Evolutionary conservation across 2,329 filamentous ascomycete genomes (phyloP).

Genomic region (Coniella lustricola): DNA sequence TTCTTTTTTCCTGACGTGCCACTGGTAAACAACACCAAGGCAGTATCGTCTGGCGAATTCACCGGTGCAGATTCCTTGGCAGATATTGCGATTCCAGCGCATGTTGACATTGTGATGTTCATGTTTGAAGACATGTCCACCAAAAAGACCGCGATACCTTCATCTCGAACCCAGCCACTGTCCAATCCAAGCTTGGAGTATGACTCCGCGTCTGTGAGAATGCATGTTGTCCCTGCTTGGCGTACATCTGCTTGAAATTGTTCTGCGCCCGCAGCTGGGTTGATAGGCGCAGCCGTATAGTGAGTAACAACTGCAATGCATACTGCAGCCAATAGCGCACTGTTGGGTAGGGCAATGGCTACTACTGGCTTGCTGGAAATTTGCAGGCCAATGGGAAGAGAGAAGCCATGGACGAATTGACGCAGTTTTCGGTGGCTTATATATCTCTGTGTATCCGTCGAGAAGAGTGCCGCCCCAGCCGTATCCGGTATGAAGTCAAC

Average conservation of each 20-base stretch:
- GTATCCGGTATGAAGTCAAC: constrained; percentile 12
- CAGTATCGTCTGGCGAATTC: constrained; percentile 58
- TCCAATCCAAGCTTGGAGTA: constrained; percentile 6
- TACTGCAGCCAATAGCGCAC: constrained; percentile 17
- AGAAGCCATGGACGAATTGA: constrained; percentile 5
- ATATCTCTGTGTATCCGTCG: constrained; percentile 1
- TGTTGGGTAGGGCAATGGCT: constrained; percentile 16
- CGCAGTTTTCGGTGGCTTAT: constrained; percentile 9
- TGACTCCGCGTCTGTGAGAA: constrained; percentile 10
- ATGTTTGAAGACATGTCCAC: constrained; percentile 7
- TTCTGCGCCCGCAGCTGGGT: constrained; percentile 13
- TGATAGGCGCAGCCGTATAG: constrained; percentile 17
- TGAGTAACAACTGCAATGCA: constrained; percentile 18
- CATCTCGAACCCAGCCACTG: background rate
- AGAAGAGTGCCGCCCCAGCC: constrained; percentile 2
- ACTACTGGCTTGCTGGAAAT: constrained; percentile 10
- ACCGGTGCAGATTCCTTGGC: background rate
- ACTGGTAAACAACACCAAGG: constrained; percentile 48
- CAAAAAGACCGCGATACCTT: constrained; percentile 7
- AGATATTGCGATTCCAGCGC: background rate
- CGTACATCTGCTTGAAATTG: constrained; percentile 18
- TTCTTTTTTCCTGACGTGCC: constrained; percentile 54
- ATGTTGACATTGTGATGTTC: constrained; percentile 5
- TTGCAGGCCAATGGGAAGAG: background rate
- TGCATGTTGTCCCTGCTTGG: constrained; percentile 11